These are phyloP conservation scores for Syncephalastrum monosporum DNA, from an alignment of 371 early-diverging fungal genomes.

Conservation along the genomic window DNA sequence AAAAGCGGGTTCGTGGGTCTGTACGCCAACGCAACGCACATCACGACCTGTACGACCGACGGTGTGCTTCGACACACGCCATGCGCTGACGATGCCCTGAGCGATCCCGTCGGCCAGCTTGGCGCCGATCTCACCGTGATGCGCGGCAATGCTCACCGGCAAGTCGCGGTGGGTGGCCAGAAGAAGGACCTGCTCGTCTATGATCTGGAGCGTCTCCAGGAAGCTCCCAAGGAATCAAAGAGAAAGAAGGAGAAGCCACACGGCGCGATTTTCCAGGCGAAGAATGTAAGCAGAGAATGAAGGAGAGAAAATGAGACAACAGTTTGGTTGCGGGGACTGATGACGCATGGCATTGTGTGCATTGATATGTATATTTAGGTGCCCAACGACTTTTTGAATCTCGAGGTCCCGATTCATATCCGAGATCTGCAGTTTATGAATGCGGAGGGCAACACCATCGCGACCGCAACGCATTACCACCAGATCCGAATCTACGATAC, in stretches of 20 bases:
- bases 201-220: conserved; percentile 69
- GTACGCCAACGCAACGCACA: conserved; percentile 43
- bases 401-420: conserved; percentile 86
- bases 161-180: too few species aligned
- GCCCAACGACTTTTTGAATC: conserved; percentile 67
- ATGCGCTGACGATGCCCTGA: conserved; percentile 6
- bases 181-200: conserved; percentile 59
- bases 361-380: background rate
- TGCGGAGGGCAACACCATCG: conserved; percentile 49
- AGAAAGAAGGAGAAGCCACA: too few species aligned
- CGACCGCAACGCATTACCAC: conserved; percentile 72
- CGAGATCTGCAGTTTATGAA: conserved; percentile 78
- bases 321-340: background rate
- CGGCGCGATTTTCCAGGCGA: conserved; percentile 51
- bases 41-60: conserved; percentile 35
- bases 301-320: background rate
- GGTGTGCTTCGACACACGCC: conserved; percentile 37
- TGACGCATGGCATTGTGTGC: too few species aligned
- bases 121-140: conserved; percentile 43
- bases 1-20: conserved; percentile 66
- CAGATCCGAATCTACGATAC: conserved; percentile 86
- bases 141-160: conserved; percentile 30
- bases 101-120: background rate
- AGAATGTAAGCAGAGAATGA: conserved; percentile 51
- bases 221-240: background rate